Conservation (phyloP, 352 stramenopile species). For the Discostella stelligera region DNA sequence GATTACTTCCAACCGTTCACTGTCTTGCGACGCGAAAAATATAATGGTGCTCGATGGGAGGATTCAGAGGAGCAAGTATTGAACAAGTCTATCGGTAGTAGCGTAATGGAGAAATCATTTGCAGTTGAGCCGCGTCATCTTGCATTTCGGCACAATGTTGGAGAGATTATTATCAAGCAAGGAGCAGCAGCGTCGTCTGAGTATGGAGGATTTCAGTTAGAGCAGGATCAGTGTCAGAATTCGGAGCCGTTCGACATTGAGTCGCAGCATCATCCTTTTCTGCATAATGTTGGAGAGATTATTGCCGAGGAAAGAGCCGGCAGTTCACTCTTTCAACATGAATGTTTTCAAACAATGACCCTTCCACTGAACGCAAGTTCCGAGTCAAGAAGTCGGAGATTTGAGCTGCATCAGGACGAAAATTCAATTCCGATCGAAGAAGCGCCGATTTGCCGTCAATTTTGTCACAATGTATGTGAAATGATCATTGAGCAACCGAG, state of each 20-base stretch:
- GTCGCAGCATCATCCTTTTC: neutral
- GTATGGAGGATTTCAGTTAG: neutral
- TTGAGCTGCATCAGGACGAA: neutral
- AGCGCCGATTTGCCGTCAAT: neutral
- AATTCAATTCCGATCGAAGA: neutral
- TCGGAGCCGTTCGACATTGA: neutral
- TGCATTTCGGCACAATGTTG: neutral
- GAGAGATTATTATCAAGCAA: neutral
- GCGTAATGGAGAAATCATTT: neutral
- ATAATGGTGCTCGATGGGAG: neutral
- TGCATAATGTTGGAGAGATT: neutral
- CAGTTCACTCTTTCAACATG: neutral
- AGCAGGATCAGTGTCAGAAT: neutral
- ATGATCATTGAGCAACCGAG: neutral
- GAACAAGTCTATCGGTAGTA: neutral
- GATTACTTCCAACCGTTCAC: slow-evolving; percentile 21
- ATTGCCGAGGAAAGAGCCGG: neutral
- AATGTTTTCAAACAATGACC: slow-evolving; percentile 10
- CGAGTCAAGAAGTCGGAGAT: neutral
- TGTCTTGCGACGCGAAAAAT: neutral
- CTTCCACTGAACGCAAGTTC: neutral
- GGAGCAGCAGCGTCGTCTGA: neutral
- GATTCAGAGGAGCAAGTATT: neutral
- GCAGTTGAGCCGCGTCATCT: neutral
- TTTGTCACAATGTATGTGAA: slow-evolving; percentile 10